These are phyloP conservation scores for Geotrichum histeridarum DNA, from an alignment of 1,139 yeast genomes.

Conservation along the genomic window DNA sequence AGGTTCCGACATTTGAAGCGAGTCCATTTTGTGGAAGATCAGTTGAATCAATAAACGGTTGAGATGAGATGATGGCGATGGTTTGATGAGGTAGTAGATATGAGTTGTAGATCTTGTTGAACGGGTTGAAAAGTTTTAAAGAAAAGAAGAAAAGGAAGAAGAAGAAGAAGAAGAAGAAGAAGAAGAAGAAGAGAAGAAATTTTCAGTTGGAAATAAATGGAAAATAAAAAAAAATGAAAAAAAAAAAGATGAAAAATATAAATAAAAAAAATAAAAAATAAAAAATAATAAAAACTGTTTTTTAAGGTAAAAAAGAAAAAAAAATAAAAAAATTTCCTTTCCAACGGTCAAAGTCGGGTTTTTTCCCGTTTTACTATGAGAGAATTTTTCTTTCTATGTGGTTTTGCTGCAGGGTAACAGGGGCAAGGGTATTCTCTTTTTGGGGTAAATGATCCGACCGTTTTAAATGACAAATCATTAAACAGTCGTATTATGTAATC, in stretches of 20 bases:
- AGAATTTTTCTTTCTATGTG: no score
- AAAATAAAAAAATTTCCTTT: not conserved
- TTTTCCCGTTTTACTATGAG: no score
- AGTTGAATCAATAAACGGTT: no score
- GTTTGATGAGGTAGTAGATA: no score
- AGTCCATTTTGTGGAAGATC: not conserved
- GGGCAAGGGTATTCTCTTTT: no score
- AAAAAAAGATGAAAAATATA: not conserved
- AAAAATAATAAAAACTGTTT: not conserved
- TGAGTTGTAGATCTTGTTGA: no score
- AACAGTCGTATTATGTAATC: no score
- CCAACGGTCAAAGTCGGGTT: not conserved
- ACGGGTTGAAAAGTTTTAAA: no score
- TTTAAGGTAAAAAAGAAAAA: not conserved
- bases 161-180: not conserved
- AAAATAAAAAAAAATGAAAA: not conserved
- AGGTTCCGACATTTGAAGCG: constrained; percentile 10
- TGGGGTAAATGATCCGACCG: no score
- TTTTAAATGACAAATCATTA: no score
- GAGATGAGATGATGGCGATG: no score
- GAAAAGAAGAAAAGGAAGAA: not conserved
- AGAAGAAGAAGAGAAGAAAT: constrained; percentile 1
- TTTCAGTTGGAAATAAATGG: not conserved
- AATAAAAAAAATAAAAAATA: not conserved
- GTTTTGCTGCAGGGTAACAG: no score